Base-by-base conservation (phyloP, 495 filamentous ascomycete species). In the Xylaria scruposa region DNA sequence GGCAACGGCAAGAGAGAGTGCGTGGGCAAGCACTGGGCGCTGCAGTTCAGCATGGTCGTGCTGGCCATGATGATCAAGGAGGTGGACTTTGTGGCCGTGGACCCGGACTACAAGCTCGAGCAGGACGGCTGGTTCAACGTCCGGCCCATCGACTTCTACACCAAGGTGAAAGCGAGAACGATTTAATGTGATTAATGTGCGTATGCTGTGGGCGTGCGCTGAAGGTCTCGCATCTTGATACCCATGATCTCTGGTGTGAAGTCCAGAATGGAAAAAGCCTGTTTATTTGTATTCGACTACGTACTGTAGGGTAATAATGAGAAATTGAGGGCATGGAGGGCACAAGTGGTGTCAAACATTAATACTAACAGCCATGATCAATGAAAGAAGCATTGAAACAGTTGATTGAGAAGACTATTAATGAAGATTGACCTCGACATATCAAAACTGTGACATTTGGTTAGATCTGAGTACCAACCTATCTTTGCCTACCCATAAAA, bases 1-100 rank as follows among this genome's bases (percentile, higher is more conserved):
- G 91, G 91, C 2, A 92, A 92, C 70, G 91, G 91, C 17, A 88
- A 88, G 82, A 76, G 91, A 59, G 88, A 82, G 62, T 93, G 91
- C 70, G 90, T 92, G 63, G 91, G 90, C 19, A 85, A 88, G 59
- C 82, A 89, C n/a, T 91, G 91, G 80, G 90, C 91, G 0, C 89
- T 86, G 88, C 89, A 91, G 74, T 91, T 90, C 74, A 80, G 81
- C 10, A 76, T 89, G 56, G 78, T 91, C 1, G 84, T 85, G 8
- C 77, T 86, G 66, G 86, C 89, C 0, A 84, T 85, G 69, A 67
- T 92, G 68, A 80, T 93, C n/a, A 83, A 85, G 70, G 88, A 88
- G 72, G 84, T 92, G 64, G 86, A 91, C 67, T 89, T 92, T 73
- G 83, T 86, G 74, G 79, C 86, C 53, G 88, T 82, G 21, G 86